phyloP scores from a whole-genome alignment of 2,329 filamentous ascomycete genomes.

The Raffaelea ambrosiae region DNA sequence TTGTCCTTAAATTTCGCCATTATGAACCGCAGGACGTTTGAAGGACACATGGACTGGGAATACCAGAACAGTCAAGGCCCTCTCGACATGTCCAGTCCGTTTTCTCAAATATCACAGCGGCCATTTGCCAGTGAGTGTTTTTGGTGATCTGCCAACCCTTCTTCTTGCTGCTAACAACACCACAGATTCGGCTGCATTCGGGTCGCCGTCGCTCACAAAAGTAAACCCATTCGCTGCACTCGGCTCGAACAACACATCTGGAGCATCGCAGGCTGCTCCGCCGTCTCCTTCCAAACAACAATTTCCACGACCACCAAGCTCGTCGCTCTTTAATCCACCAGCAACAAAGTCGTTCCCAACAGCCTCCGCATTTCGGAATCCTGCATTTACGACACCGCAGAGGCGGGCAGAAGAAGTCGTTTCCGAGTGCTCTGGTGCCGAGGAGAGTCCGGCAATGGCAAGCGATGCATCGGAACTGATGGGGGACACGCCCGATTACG shows the following conservation, averaged over 20 bases:
- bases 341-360: conserved; percentile 30
- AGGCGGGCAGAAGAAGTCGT: conserved; percentile 45
- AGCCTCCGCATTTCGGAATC: conserved; percentile 53
- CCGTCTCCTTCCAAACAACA: conserved; percentile 20
- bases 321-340: conserved; percentile 38
- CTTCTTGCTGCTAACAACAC: conserved; percentile 1
- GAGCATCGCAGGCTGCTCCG: background rate
- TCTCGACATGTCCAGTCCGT: conserved; percentile 53
- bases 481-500: conserved; percentile 43
- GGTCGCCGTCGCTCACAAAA: conserved; percentile 15
- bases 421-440: conserved; percentile 48
- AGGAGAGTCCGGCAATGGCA: conserved; percentile 52
- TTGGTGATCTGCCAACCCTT: background rate
- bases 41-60: conserved; percentile 60
- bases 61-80: conserved; percentile 49
- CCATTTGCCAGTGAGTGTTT: conserved; percentile 31
- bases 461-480: conserved; percentile 44
- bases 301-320: conserved; percentile 28
- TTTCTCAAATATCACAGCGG: conserved; percentile 41
- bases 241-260: background rate
- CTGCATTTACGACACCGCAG: conserved; percentile 56
- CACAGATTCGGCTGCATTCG: conserved; percentile 13
- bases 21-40: conserved; percentile 43
- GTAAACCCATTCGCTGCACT: conserved; percentile 18
- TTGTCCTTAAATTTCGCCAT: background rate